Evolutionary conservation across 306 rosid genomes (phyloP), one percentile per base, ranked within the genome.

Genomic region (Vigna angularis): DNA sequence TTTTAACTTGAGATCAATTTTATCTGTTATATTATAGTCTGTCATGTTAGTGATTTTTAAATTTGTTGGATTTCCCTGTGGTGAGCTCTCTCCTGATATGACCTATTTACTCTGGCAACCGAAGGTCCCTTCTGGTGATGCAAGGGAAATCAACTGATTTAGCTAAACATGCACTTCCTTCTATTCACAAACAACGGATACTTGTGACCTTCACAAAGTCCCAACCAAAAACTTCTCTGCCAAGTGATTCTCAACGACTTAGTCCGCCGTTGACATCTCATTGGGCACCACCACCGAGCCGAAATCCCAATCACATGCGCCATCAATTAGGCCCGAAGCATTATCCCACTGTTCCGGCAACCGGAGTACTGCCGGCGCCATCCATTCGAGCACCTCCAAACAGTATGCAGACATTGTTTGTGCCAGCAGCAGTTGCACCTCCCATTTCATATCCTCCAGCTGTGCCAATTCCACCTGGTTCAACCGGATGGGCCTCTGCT

Each of bases 111-210:
- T 69, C 4, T 73, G 80, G 61, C 16, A 51, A 61, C 57, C 66
- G 56, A 83, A 92, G 97, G 53, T 88, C 90, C 30, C 85, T 92
- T 55, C 86, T 92, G 68, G 79, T 76, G 66, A 66, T 90, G 92
- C 86, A 90, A 83, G 97, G 97, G 56, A 90, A 82, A 78, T 88
- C 97, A 16, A 57, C 91, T 5, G 96, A 89, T 67, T 80, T 83
- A 63, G 83, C 93, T 18, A 88, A 78, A 78, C 86, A 92, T 53
- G 97, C 97, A 2, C 84, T 92, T 63, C 92, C 95, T 34, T 85
- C 96, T 24, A 66, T 89, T 32, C 90, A 88, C 11, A 90, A 87
- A 80, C 93, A 86, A 22, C 95, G 97, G 10, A 80, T 90, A 69
- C 86, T 92, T 1, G 79, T 92, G 58, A 92, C 90, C 24, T 79